Base-by-base conservation (phyloP, 805 yeast genomes). In the Blastobotrys americana region DNA sequence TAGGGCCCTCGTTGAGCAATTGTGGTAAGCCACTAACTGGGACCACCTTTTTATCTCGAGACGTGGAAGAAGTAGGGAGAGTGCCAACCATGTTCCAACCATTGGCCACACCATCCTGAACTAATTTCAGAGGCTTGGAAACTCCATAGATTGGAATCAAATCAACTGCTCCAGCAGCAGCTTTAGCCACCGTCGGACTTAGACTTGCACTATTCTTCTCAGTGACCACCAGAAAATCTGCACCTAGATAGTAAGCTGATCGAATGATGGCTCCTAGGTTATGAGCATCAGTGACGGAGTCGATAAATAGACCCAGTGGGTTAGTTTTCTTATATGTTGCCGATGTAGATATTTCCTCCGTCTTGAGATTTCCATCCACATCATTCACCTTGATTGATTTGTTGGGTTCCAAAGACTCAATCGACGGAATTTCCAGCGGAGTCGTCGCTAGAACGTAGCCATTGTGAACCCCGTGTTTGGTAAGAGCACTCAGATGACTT, bases 81-180 rank as follows among this genome's bases (percentile, higher is more conserved):
- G 90, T 73, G 15, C 89, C 70, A 2, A 88, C 67, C 34, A 86
- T 72, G 2, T 67, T 66, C 97, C 96, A 89, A 5, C 85, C 84
- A 39, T 74, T 72, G 5, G 57, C 59, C 39, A 66, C 69, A 13
- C 82, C 69, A 34, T 68, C 59, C 20, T 78, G 80, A 51, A 87
- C 71, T 50, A 88, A 81, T 10, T 68, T 59, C 42, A 83, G 60
- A 2, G 93, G 82, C 47, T 76, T 74, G n/a, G 69, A 60, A 1
- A 74, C 70, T 34, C 74, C 69, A 58, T 69, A 82, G 2, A 88
- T 70, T 3, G 80, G 78, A 59, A 85, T 61, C 48, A 77, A 72
- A 56, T 88, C 97, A 45, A 84, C 66, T 0, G 96, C 87, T 16
- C 97, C 97, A 3, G 86, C 82, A 6, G 93, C 76, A 0, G 93